Evolutionary conservation across 2,329 filamentous ascomycete genomes (phyloP).

Genomic region (Pseudocercospora crystallina): DNA sequence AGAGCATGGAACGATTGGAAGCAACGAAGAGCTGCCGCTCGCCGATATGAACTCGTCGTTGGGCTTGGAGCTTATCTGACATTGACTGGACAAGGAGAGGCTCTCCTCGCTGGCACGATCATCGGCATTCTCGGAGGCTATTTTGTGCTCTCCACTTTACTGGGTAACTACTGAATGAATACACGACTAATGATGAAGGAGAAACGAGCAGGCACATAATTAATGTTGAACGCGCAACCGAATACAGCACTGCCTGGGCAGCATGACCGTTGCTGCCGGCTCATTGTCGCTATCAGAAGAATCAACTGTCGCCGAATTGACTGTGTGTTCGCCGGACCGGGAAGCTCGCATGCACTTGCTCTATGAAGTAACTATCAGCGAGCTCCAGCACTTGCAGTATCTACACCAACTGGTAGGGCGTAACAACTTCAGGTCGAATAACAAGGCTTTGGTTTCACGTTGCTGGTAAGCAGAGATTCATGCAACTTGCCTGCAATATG

Average conservation of each 20-base stretch:
- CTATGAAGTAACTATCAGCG: background rate
- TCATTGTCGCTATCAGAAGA: no score
- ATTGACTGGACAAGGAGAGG: constrained; percentile 48
- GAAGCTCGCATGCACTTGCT: background rate
- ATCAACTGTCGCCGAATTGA: constrained; percentile 3
- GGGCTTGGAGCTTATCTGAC: constrained; percentile 58
- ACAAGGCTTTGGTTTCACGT: no score
- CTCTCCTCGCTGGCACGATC: constrained; percentile 35
- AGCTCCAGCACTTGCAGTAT: background rate
- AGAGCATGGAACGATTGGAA: constrained; percentile 52
- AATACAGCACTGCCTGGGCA: no score
- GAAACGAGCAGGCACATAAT: no score
- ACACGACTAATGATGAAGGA: no score
- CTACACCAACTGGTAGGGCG: background rate
- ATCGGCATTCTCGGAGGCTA: constrained; percentile 34
- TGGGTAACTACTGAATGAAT: background rate
- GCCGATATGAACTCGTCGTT: constrained; percentile 59
- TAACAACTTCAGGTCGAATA: background rate
- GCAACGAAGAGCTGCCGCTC: constrained; percentile 52
- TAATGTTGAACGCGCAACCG: no score
- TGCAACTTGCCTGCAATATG: background rate
- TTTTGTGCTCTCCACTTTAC: constrained; percentile 20
- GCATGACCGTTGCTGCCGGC: no score
- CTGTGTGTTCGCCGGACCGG: background rate
- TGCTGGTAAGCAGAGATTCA: no score